Conservation (phyloP, 306 rosid genomes). For the Canavalia ensiformis region DNA sequence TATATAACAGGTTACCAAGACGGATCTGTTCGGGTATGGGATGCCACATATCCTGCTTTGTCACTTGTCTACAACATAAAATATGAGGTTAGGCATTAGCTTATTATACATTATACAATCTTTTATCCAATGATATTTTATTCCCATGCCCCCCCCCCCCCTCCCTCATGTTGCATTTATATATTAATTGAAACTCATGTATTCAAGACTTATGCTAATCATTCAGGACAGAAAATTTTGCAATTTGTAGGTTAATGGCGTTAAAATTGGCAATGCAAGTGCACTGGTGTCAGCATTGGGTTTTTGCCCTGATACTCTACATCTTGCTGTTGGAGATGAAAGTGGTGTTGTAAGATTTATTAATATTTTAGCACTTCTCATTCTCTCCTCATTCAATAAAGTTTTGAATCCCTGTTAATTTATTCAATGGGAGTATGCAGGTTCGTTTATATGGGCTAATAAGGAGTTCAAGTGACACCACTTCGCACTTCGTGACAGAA, state of each 20-base stretch:
- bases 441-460: slow-evolving; percentile 73
- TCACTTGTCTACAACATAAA: slow-evolving; percentile 63
- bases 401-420: slow-evolving; percentile 43
- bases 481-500: slow-evolving; percentile 65
- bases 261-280: slow-evolving; percentile 53
- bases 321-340: slow-evolving; percentile 72
- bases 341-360: slow-evolving; percentile 73
- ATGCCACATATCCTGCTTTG: slow-evolving; percentile 77
- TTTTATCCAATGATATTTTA: slow-evolving; percentile 6
- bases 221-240: slow-evolving; percentile 43
- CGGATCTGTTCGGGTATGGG: slow-evolving; percentile 89
- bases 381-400: slow-evolving; percentile 39
- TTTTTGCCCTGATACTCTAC: slow-evolving; percentile 68
- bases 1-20: slow-evolving; percentile 88
- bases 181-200: slow-evolving; percentile 25
- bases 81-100: slow-evolving; percentile 74
- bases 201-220: slow-evolving; percentile 35
- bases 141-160: neutral
- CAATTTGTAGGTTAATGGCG: slow-evolving; percentile 66
- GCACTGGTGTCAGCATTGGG: slow-evolving; percentile 76
- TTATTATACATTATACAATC: slow-evolving; percentile 11
- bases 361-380: slow-evolving; percentile 14
- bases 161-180: slow-evolving; percentile 13
- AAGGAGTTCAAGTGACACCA: slow-evolving; percentile 54
- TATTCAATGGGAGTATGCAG: slow-evolving; percentile 60